Percentiles rank a stretch among this genome's conserved stretches.
Evolutionary conservation across 2,329 filamentous ascomycete species (phyloP).

Genomic region (Leptographium lundbergii): DNA sequence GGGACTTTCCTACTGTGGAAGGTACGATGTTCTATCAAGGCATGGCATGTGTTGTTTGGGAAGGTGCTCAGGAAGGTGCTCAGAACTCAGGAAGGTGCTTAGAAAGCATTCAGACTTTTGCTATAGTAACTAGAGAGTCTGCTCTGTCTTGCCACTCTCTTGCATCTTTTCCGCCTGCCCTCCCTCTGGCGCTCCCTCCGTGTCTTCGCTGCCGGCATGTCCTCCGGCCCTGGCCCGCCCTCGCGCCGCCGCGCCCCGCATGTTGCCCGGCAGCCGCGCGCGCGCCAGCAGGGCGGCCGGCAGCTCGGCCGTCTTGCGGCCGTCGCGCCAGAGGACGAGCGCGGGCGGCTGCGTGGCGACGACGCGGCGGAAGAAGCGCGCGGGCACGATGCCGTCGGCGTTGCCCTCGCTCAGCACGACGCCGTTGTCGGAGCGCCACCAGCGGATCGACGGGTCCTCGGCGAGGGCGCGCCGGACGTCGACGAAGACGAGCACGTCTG

Average conservation of each 20-base stretch:
- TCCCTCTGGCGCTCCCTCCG: too few species aligned
- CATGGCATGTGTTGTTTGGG: too few species aligned
- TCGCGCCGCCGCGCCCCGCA: slow-evolving; percentile 22
- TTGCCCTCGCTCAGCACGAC: slow-evolving; percentile 56
- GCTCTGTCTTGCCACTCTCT: too few species aligned
- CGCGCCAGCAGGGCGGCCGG: slow-evolving; percentile 40
- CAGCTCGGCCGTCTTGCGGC: slow-evolving; percentile 52
- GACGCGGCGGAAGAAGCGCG: slow-evolving; percentile 60
- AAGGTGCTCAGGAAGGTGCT: too few species aligned
- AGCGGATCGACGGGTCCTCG: slow-evolving; percentile 45
- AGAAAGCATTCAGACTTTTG: too few species aligned
- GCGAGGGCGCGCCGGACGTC: slow-evolving; percentile 54
- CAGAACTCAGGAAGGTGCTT: too few species aligned
- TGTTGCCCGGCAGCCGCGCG: slow-evolving; percentile 24
- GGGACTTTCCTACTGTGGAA: neutral
- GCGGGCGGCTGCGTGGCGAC: slow-evolving; percentile 38
- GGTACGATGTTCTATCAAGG: neutral
- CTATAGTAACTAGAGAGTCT: too few species aligned
- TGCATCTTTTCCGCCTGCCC: neutral
- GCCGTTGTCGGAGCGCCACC: slow-evolving; percentile 70
- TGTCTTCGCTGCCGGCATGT: slow-evolving; percentile 6
- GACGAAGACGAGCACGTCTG: slow-evolving; percentile 67
- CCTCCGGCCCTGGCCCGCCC: slow-evolving; percentile 12
- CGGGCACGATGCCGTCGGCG: slow-evolving; percentile 47
- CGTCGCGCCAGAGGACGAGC: slow-evolving; percentile 57